phyloP scores from a whole-genome alignment of 176 grass and related monocot genomes.

The Oryza coarctata region DNA sequence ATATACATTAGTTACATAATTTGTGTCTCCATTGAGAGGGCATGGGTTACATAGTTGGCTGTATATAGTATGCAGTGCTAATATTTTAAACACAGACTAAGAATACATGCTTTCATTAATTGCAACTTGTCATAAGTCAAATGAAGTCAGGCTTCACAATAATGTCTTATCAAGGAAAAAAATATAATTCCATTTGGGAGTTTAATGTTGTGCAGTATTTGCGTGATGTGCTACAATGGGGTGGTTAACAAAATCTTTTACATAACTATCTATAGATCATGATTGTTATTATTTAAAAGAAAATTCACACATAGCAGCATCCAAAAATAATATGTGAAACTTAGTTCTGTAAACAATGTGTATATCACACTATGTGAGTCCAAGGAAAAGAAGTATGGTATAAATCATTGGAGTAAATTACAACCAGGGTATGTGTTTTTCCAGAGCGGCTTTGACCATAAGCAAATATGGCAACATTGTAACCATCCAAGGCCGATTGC shows the following conservation, averaged over 20 bases:
- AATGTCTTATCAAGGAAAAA: not conserved
- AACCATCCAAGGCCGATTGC: slow-evolving; percentile 87
- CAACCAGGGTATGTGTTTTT: slow-evolving; percentile 94
- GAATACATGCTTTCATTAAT: slow-evolving; percentile 1
- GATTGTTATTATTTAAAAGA: not conserved
- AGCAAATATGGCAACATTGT: slow-evolving; percentile 87
- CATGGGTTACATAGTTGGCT: not conserved
- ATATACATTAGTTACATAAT: not conserved
- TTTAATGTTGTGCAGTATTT: not conserved
- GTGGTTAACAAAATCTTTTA: not conserved
- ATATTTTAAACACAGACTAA: not conserved
- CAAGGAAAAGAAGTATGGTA: not conserved
- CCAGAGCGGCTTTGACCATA: slow-evolving; percentile 96
- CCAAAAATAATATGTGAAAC: slow-evolving; percentile 1
- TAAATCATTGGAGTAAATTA: slow-evolving; percentile 22
- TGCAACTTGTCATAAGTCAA: slow-evolving; percentile 1
- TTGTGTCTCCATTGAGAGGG: not conserved
- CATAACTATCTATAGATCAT: slow-evolving; percentile 24
- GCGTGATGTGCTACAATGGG: not conserved
- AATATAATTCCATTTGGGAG: not conserved
- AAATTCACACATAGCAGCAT: not conserved
- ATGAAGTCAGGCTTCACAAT: not conserved
- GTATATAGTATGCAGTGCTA: not conserved
- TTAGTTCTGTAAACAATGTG: not conserved
- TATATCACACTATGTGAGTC: not conserved